Evolutionary conservation across 2,329 filamentous ascomycete species (phyloP).

Genomic region (Podosphaera aphanis): DNA sequence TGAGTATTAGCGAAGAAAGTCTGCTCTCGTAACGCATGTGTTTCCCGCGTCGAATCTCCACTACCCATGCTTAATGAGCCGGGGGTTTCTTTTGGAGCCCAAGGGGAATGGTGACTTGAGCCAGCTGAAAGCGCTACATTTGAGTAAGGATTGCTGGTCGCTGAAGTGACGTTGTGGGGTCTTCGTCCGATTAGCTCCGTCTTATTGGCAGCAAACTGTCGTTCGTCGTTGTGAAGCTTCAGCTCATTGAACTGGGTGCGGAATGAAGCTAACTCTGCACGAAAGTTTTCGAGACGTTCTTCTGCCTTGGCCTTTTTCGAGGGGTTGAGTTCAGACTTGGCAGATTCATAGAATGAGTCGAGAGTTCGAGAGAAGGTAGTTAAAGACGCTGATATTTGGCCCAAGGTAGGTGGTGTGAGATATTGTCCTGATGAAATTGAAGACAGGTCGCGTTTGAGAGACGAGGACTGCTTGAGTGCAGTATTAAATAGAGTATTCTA

Average conservation of each 20-base stretch:
- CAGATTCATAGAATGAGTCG: slow-evolving; percentile 71
- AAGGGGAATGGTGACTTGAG: slow-evolving; percentile 9
- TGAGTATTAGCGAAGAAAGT: slow-evolving; percentile 68
- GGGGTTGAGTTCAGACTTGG: slow-evolving; percentile 69
- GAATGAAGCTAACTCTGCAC: slow-evolving; percentile 59
- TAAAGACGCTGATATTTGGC: slow-evolving; percentile 56
- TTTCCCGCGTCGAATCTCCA: slow-evolving; percentile 47
- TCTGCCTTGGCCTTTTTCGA: slow-evolving; percentile 81
- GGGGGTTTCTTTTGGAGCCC: slow-evolving; percentile 11
- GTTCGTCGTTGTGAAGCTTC: slow-evolving; percentile 56
- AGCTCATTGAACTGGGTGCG: slow-evolving; percentile 53
- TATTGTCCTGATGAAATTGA: slow-evolving; percentile 36
- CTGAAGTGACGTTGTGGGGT: slow-evolving; percentile 44
- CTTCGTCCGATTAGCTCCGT: slow-evolving; percentile 67
- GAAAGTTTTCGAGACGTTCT: slow-evolving; percentile 69
- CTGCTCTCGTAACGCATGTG: slow-evolving; percentile 71
- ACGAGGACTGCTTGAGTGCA: slow-evolving; percentile 61
- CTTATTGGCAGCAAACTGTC: slow-evolving; percentile 39
- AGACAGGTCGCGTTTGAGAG: slow-evolving; percentile 54
- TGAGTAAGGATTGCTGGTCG: slow-evolving; percentile 72
- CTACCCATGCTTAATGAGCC: slow-evolving; percentile 22
- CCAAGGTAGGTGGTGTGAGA: slow-evolving; percentile 37
- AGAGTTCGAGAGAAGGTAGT: slow-evolving; percentile 68
- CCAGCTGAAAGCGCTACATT: slow-evolving; percentile 21
- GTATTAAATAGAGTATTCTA: slow-evolving; percentile 73